Base-by-base conservation (phyloP, 192 early-diverging fungal species). In the Linnemannia elongata region DNA sequence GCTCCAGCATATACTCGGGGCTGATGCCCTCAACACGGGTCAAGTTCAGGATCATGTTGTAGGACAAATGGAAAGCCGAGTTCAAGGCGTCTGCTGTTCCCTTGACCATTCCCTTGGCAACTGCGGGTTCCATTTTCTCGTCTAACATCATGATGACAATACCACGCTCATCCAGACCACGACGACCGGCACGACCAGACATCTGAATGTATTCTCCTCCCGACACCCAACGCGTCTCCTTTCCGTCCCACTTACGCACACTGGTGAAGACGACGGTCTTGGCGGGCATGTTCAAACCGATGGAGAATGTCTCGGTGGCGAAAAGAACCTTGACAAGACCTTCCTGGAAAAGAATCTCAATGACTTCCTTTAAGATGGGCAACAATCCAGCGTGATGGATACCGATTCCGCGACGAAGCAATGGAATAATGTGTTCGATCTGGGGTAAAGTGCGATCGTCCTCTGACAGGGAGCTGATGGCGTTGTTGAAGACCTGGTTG, bases 191-290 rank as follows among this genome's bases (percentile, higher is more conserved):
- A 85, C 98, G 96, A 60, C 98, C 98, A 86, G 95, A 96, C 98
- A 99, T 99, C 90, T 99, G 98, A 89, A 99, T 99, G 89, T 99
- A 99, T 90, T 99, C 98, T 83, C 98, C 98, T 44, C 93, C 93
- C 74, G 93, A 93, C 27, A 92, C 88, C 90, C 94, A 97, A 72
- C 98, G 93, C 27, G 89, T 91, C 52, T 95, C 94, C 78, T 94
- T 95, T 72, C 98, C 98, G 85, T 99, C 98, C 81, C 93, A 99
- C 78, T 99, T 99, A 72, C 95, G 93, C 7, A 97, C 95, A 70
- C 94, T 93, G 0, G 98, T 98, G 78, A 99, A 99, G 4, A 99
- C 97, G 27, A 99, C 98, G 1, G 98, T 99, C 81, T 97, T 97
- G 82, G 98, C 97, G 33, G 98, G 98, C 98, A 99, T 99, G 91